A percentile compares a stretch with the other conserved stretches of the same genome.
Conservation (phyloP, 177 flowering plant species). For the Vitis hybrid region DNA sequence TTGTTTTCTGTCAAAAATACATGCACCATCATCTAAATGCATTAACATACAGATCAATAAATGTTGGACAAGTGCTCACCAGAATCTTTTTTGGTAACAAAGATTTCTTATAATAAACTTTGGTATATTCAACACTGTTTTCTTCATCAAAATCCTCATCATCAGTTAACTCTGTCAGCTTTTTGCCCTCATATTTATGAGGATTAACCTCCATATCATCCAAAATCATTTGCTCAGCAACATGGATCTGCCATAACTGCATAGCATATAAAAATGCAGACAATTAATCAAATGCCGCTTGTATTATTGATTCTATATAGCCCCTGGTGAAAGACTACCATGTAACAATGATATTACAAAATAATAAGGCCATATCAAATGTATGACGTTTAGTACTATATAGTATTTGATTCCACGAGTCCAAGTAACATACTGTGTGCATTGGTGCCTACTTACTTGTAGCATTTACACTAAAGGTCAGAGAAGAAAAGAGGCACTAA, state of each 20-base stretch:
- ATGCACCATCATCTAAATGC: constrained; percentile 1
- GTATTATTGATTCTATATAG: too few relatives aligned
- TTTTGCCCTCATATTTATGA: constrained; percentile 73
- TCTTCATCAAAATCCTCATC: constrained; percentile 67
- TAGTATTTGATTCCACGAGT: too few relatives aligned
- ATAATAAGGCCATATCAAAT: too few relatives aligned
- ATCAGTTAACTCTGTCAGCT: constrained; percentile 51
- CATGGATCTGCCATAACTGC: constrained; percentile 96
- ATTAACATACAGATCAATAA: background rate
- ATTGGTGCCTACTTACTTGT: too few relatives aligned
- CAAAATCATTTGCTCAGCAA: constrained; percentile 90
- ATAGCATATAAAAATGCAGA: constrained; percentile 8
- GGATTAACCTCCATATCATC: constrained; percentile 89
- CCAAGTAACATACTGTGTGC: too few relatives aligned
- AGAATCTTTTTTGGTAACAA: constrained; percentile 58
- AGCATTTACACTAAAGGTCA: too few relatives aligned
- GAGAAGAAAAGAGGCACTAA: too few relatives aligned
- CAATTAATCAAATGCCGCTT: too few relatives aligned
- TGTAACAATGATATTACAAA: too few relatives aligned
- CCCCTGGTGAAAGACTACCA: too few relatives aligned
- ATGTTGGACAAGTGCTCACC: constrained; percentile 40
- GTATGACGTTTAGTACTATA: too few relatives aligned
- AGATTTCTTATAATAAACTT: constrained; percentile 59
- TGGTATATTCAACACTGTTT: constrained; percentile 55
- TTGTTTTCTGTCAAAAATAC: constrained; percentile 60